Evolutionary conservation across 305 asterid genomes (phyloP).

Genomic region (Fraxinus velutina): DNA sequence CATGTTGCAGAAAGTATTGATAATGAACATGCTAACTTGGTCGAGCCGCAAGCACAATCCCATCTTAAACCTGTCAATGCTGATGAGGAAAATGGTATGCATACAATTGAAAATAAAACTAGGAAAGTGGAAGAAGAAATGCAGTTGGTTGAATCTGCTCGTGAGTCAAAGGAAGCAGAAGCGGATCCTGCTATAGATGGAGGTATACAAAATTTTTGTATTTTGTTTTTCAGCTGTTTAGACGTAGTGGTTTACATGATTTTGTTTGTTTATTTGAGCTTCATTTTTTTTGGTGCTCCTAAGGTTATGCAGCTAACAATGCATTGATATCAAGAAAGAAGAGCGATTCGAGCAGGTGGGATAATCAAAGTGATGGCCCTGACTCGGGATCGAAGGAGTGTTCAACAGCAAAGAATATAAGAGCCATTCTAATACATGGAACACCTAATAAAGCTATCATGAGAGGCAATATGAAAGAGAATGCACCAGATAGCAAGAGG

Average conservation of each 20-base stretch:
- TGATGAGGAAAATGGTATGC: constrained; percentile 17
- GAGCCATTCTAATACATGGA: constrained; percentile 64
- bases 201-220: constrained; percentile 24
- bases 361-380: constrained; percentile 6
- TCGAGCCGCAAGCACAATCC: not conserved
- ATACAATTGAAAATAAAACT: constrained; percentile 10
- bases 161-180: not conserved
- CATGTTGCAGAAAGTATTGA: not conserved
- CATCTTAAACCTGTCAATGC: not conserved
- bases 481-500: constrained; percentile 32
- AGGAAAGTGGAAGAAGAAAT: constrained; percentile 10
- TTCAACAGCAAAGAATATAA: constrained; percentile 34
- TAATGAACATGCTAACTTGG: constrained; percentile 14
- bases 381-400: constrained; percentile 15
- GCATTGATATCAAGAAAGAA: constrained; percentile 9
- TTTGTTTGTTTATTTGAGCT: not conserved
- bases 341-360: constrained; percentile 11
- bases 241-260: not conserved
- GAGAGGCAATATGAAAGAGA: constrained; percentile 56
- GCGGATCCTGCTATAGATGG: constrained; percentile 14
- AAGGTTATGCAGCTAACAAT: constrained; percentile 28
- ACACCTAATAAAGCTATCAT: constrained; percentile 48
- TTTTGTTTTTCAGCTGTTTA: not conserved
- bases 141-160: constrained; percentile 1
- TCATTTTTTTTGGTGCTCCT: not conserved